Base-by-base conservation (phyloP, 208 protist species). In the Leishmania braziliensis region DNA sequence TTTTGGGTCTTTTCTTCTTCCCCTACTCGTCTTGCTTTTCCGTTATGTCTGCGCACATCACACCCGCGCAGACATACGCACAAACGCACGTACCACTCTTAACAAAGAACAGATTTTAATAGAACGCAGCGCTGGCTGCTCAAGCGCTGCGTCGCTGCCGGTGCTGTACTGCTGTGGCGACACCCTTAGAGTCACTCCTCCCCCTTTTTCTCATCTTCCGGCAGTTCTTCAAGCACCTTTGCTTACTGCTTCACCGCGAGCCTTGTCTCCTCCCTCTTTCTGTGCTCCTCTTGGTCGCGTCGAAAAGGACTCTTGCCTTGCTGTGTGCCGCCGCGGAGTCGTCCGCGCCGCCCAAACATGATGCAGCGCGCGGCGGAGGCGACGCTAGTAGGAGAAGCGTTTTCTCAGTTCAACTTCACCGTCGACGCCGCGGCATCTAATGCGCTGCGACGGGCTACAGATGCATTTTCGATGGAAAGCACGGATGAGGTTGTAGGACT, bases 401-500 rank as follows among this genome's bases (percentile, higher is more conserved):
- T 76, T 62, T 8, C 29, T 46, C 12, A 60, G 16, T 46, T 60
- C 70, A 33, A 43, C 81, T 50, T 58, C 56, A 23, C 14, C 26
- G 69, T 58, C 33, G 76, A 85, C 33, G 50, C 77, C 4, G 76
- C 46, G 6, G 82, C 82, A 5, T 79, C 82, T 46, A 26, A 53
- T 33, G 82, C 77, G 29, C 63, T 85, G 56, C 77, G 72, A 0
- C 53, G 8, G 9, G 77, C 82, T 53, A 85, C 82, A 43, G 56
- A 74, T 46, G 18, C 65, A 26, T 87, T 87, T 58, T 84, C 83
- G 1, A 79, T 83, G 75, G 70, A 79, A 33, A 80, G 81, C 68
- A 84, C 75, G 18, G 75, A 77, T 5, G 75, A 80, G 29, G 83
- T 87, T 20, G 83, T 83, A 46, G 48, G 60, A 10, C 53, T 65